Evolutionary conservation across 2,329 filamentous ascomycete genomes (phyloP).

Genomic region (Canariomyces notabilis): DNA sequence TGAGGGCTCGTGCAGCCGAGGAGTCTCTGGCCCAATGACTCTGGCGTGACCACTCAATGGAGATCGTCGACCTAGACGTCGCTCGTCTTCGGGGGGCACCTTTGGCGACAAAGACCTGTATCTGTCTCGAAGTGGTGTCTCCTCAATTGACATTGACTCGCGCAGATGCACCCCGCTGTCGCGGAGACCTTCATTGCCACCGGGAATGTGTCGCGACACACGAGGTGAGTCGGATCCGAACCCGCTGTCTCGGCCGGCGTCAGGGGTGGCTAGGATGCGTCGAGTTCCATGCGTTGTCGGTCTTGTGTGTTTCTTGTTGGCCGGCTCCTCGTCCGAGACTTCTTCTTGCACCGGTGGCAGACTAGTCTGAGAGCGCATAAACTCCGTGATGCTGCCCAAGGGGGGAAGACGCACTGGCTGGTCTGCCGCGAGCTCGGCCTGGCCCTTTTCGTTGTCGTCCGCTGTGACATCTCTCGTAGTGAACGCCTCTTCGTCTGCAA

Average conservation of each 20-base stretch:
- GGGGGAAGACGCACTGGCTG: slow-evolving; percentile 20
- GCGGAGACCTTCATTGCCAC: slow-evolving; percentile 36
- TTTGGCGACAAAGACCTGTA: slow-evolving; percentile 16
- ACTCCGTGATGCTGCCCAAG: slow-evolving; percentile 33
- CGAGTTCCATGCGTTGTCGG: slow-evolving; percentile 19
- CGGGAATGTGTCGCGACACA: slow-evolving; percentile 32
- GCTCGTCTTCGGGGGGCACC: slow-evolving; percentile 9
- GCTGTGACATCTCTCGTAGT: slow-evolving; percentile 13
- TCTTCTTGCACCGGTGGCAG: slow-evolving; percentile 49
- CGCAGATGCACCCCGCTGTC: slow-evolving; percentile 56
- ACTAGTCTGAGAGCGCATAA: slow-evolving; percentile 39
- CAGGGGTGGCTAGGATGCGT: slow-evolving; percentile 25
- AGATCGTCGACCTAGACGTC: slow-evolving; percentile 9
- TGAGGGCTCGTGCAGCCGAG: slow-evolving; percentile 37
- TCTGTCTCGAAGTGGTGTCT: slow-evolving; percentile 10
- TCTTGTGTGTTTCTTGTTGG: slow-evolving; percentile 19
- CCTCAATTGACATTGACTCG: slow-evolving; percentile 40
- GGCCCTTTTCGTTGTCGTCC: slow-evolving; percentile 14
- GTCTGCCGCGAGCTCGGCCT: slow-evolving; percentile 13
- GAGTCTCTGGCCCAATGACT: slow-evolving; percentile 22
- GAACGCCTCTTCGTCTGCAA: slow-evolving; percentile 27
- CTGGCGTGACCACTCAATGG: slow-evolving; percentile 11
- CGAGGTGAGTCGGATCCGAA: slow-evolving; percentile 43
- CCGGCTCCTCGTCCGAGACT: slow-evolving; percentile 40
- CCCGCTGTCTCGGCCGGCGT: slow-evolving; percentile 46